Conservation (phyloP, 371 early-diverging fungal species). For the Mortierella polycephala region DNA sequence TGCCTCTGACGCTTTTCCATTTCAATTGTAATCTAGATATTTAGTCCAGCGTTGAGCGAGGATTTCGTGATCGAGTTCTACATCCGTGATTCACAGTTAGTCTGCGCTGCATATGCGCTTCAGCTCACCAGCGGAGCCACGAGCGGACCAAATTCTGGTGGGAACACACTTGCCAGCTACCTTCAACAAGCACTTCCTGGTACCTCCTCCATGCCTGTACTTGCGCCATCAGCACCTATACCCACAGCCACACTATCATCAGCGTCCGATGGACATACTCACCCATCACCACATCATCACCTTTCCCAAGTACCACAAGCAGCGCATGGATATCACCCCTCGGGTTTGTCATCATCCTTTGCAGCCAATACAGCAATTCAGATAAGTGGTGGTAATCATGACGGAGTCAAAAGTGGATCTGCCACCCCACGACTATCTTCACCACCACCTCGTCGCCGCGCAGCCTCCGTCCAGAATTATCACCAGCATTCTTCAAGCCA, state of each 20-base stretch:
- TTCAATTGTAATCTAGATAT: slow-evolving; percentile 19
- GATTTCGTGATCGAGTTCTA: slow-evolving; percentile 54
- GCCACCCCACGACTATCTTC: slow-evolving; percentile 22
- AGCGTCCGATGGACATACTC: slow-evolving; percentile 2
- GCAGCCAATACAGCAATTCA: neutral
- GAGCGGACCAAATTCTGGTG: slow-evolving; percentile 1
- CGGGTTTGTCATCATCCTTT: no score
- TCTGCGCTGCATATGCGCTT: slow-evolving; percentile 52
- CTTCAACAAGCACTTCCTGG: slow-evolving; percentile 31
- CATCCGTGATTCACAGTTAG: slow-evolving; percentile 42
- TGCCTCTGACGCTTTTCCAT: neutral
- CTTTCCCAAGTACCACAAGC: neutral
- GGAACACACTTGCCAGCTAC: slow-evolving; percentile 16
- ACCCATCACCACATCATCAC: neutral
- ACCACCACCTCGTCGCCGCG: slow-evolving; percentile 18
- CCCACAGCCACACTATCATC: neutral
- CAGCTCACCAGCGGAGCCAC: slow-evolving; percentile 29
- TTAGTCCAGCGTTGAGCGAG: slow-evolving; percentile 47
- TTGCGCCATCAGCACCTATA: slow-evolving; percentile 6
- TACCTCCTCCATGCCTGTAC: slow-evolving; percentile 1
- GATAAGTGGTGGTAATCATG: neutral
- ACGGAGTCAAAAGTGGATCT: slow-evolving; percentile 26
- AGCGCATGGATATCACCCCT: no score
- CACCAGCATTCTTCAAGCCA: slow-evolving; percentile 8
- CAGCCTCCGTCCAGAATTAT: slow-evolving; percentile 7